A percentile compares a stretch with the other conserved stretches of the same genome.
phyloP scores from a whole-genome alignment of 306 rosid genomes.

The Malus orientalis region DNA sequence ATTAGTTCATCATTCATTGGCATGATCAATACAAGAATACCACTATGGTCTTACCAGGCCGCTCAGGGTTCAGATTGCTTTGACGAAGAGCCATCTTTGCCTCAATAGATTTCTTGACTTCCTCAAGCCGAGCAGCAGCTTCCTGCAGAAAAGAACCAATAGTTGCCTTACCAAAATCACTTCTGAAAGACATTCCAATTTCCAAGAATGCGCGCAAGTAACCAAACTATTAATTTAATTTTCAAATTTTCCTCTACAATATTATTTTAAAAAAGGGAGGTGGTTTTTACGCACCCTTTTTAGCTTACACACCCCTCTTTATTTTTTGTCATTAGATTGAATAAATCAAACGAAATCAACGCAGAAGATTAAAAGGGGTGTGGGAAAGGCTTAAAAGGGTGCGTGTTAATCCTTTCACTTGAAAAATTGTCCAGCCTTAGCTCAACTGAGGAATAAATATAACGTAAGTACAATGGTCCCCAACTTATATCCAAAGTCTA shows the following conservation, averaged over 20 bases:
- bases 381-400: no score
- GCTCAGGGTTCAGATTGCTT: slow-evolving; percentile 85
- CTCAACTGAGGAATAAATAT: neutral
- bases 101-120: slow-evolving; percentile 72
- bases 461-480: neutral
- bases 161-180: slow-evolving; percentile 2
- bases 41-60: slow-evolving; percentile 67
- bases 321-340: no score
- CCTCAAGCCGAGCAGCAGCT: slow-evolving; percentile 85
- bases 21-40: neutral
- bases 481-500: neutral
- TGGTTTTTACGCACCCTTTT: no score
- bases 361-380: no score
- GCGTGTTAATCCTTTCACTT: no score
- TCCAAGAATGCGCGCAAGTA: neutral
- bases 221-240: neutral
- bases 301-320: no score
- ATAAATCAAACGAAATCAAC: no score
- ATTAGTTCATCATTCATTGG: neutral
- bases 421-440: neutral
- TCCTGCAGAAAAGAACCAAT: slow-evolving; percentile 38
- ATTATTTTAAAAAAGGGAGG: neutral
- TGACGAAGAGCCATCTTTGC: slow-evolving; percentile 80
- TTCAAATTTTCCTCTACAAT: neutral
- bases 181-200: neutral